Conservation (phyloP, 805 yeast species). For the Metschnikowia sp. region DNA sequence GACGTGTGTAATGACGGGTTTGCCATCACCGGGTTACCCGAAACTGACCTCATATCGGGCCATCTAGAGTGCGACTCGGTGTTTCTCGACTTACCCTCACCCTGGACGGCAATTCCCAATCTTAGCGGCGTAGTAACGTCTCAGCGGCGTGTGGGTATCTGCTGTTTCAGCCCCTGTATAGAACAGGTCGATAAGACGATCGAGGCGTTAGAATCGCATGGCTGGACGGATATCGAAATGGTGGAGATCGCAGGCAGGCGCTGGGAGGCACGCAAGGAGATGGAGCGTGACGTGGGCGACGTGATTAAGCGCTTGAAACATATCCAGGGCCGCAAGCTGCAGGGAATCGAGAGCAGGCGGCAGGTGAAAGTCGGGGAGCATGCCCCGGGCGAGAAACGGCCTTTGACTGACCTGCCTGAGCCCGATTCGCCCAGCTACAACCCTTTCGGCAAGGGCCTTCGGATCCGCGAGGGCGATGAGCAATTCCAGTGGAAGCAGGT, state of each 20-base stretch:
- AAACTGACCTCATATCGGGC: conserved; percentile 18
- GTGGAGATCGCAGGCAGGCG: conserved; percentile 82
- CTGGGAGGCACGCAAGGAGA: conserved; percentile 87
- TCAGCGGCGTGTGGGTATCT: conserved; percentile 58
- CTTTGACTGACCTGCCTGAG: conserved; percentile 6
- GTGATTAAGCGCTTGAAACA: conserved; percentile 74
- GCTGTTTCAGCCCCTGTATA: conserved; percentile 97
- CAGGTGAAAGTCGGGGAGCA: conserved; percentile 22
- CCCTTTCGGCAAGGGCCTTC: conserved; percentile 88
- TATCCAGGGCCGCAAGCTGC: conserved; percentile 64
- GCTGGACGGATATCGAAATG: conserved; percentile 88
- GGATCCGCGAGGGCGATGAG: conserved; percentile 85
- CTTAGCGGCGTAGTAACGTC: conserved; percentile 55
- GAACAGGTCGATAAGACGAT: conserved; percentile 93
- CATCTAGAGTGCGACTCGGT: conserved; percentile 64
- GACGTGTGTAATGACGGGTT: conserved; percentile 93
- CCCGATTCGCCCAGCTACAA: conserved; percentile 43
- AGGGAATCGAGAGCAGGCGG: conserved; percentile 58
- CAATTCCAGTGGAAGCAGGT: conserved; percentile 78
- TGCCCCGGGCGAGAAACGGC: conserved; percentile 16
- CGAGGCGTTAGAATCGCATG: conserved; percentile 64
- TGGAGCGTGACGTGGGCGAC: conserved; percentile 79
- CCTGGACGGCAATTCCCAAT: conserved; percentile 92
- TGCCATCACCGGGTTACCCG: conserved; percentile 40
- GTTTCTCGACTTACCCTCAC: conserved; percentile 91